Evolutionary conservation across 2,329 filamentous ascomycete species (phyloP).

Genomic region (Shiraia bambusicola): DNA sequence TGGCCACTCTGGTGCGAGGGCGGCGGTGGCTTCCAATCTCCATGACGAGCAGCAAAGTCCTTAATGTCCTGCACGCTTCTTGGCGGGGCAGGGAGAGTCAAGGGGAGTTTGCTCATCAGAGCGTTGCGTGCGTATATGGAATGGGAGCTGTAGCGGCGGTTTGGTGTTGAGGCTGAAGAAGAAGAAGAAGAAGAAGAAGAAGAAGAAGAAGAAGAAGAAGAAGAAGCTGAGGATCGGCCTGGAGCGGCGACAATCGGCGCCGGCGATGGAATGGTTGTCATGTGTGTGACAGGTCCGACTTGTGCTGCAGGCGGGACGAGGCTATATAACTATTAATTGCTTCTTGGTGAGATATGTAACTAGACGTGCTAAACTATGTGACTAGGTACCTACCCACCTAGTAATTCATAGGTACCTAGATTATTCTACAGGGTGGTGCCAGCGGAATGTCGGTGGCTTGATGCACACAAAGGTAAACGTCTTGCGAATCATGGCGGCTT

Average conservation of each 20-base stretch:
- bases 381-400: too few species aligned
- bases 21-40: conserved; percentile 37
- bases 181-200: conserved; percentile 22
- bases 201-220: conserved; percentile 13
- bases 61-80: conserved; percentile 29
- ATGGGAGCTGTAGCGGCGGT: conserved; percentile 47
- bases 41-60: conserved; percentile 26
- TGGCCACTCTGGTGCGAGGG: conserved; percentile 11
- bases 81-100: conserved; percentile 15
- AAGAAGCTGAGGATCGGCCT: conserved; percentile 21
- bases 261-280: conserved; percentile 12
- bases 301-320: too few species aligned
- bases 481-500: too few species aligned
- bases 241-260: conserved; percentile 12
- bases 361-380: too few species aligned
- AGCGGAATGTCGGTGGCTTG: too few species aligned
- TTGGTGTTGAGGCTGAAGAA: conserved; percentile 10
- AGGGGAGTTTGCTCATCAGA: conserved; percentile 49
- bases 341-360: too few species aligned
- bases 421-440: too few species aligned
- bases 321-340: too few species aligned
- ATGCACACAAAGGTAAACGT: too few species aligned
- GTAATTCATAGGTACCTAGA: too few species aligned
- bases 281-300: conserved; percentile 1
- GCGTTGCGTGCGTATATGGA: conserved; percentile 53